Conservation (phyloP, 805 yeast genomes). For the Candida incommunis region DNA sequence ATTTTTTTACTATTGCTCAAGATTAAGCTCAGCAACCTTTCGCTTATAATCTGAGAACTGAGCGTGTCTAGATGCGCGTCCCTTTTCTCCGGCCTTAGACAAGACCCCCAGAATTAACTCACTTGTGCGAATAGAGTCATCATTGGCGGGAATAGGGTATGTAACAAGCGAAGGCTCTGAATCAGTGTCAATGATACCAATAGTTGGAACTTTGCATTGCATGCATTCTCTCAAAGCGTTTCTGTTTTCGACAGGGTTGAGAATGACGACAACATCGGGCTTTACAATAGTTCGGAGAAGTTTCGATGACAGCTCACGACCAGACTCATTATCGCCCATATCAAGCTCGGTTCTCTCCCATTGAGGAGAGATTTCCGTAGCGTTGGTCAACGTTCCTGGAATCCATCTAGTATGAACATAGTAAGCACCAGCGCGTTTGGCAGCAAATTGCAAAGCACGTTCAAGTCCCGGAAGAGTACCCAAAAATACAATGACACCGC, state of each 20-base stretch:
- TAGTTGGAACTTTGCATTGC: constrained; percentile 73
- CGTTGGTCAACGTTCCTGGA: constrained; percentile 88
- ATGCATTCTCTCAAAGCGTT: constrained; percentile 72
- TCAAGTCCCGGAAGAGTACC: constrained; percentile 75
- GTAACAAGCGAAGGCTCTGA: constrained; percentile 81
- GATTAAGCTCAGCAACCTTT: constrained; percentile 4
- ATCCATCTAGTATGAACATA: constrained; percentile 81
- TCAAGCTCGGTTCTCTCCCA: constrained; percentile 67
- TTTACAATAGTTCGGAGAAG: constrained; percentile 42
- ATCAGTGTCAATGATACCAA: constrained; percentile 89
- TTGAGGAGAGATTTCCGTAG: constrained; percentile 42
- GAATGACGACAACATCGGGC: constrained; percentile 77
- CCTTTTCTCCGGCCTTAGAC: constrained; percentile 73
- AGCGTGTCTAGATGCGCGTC: constrained; percentile 43
- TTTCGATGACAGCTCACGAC: constrained; percentile 36
- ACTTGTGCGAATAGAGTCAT: constrained; percentile 73
- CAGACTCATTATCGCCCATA: constrained; percentile 54
- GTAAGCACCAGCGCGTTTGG: constrained; percentile 62
- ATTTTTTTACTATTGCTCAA: neutral
- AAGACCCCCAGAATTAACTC: constrained; percentile 72
- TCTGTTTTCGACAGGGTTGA: constrained; percentile 81
- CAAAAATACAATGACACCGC: constrained; percentile 73
- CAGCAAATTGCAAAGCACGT: constrained; percentile 64
- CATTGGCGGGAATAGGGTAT: constrained; percentile 94
- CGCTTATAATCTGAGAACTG: constrained; percentile 22